phyloP scores from a whole-genome alignment of 2,329 filamentous ascomycete genomes.

The Penicillium sp. region DNA sequence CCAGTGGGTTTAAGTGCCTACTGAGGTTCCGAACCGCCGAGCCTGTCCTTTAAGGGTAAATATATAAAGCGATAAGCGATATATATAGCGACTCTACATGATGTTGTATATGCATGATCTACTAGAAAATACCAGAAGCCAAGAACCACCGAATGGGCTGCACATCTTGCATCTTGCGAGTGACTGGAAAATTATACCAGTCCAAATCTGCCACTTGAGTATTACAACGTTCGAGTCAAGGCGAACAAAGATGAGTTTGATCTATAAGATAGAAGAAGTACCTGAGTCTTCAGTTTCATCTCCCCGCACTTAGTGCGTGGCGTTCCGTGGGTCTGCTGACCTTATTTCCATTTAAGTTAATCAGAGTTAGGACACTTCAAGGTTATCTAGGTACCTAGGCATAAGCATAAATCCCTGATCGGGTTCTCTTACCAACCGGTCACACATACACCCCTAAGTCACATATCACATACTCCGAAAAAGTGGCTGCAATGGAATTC shows the following conservation, averaged over 20 bases:
- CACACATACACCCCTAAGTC: slow-evolving; percentile 19
- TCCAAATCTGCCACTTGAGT: background rate
- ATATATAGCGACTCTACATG: background rate
- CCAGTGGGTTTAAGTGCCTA: background rate
- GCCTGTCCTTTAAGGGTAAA: background rate
- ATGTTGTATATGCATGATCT: background rate
- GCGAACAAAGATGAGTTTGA: background rate
- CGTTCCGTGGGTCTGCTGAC: slow-evolving; percentile 3
- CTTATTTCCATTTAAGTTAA: slow-evolving; percentile 6
- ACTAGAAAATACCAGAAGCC: background rate
- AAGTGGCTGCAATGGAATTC: slow-evolving; percentile 20
- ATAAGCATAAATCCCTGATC: background rate
- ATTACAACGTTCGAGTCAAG: background rate
- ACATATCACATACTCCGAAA: slow-evolving; percentile 21
- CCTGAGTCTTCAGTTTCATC: background rate
- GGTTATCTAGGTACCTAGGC: background rate
- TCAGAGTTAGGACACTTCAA: background rate
- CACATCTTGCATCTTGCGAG: no score
- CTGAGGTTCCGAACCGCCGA: background rate
- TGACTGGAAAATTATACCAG: background rate
- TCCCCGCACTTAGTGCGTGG: background rate
- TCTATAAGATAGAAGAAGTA: background rate
- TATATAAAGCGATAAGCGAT: no score
- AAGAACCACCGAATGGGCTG: background rate
- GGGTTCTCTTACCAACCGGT: background rate